Evolutionary conservation across 2,329 filamentous ascomycete genomes (phyloP), one percentile per base, ranked within the genome.

Genomic region (Xylaria sp.): DNA sequence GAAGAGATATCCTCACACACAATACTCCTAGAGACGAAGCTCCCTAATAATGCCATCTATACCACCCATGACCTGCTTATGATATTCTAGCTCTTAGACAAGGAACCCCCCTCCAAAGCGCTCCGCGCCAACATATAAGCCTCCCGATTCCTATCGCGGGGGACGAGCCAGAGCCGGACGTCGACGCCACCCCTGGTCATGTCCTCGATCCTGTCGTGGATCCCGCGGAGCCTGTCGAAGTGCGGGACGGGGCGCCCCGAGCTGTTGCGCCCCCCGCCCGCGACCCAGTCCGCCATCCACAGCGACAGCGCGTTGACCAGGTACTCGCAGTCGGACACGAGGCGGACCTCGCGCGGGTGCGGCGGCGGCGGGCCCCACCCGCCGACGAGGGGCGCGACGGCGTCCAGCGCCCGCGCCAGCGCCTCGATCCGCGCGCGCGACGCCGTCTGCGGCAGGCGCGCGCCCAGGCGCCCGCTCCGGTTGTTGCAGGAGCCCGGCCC

Each of bases 401-500:
- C 52, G 18, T 50, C 29, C 7, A 65, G 16, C 0, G 57, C 58
- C 16, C 44, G 48, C 1, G 52, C 52, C 8, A 66, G 39, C 7
- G 60, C 63, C 50, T 65, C 61, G 38, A 65, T 61, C 51, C 64
- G 54, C n/a, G 62, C 61, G 11, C 52, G 38, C 1, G 41, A 29
- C 38, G 24, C 55, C 13, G 56, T 66, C 49, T 60, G 60, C 6
- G 53, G 54, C 17, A 51, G 44, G 1, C 39, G n/a, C 7, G 45
- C 7, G 2, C 43, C 20, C 5, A 58, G 48, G 8, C 26, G 17
- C 1, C 48, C 49, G 7, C 40, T 9, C 4, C 44, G 40, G 45
- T 68, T 70, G 48, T 62, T 46, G 17, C 42, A 44, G 8, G 64
- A 69, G 16, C 50, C 26, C 6, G 59, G 59, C 2, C 66, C 67